These are phyloP conservation scores for Saitozyma podzolica DNA, from an alignment of 768 basidiomycete genomes.

Conservation along the genomic window DNA sequence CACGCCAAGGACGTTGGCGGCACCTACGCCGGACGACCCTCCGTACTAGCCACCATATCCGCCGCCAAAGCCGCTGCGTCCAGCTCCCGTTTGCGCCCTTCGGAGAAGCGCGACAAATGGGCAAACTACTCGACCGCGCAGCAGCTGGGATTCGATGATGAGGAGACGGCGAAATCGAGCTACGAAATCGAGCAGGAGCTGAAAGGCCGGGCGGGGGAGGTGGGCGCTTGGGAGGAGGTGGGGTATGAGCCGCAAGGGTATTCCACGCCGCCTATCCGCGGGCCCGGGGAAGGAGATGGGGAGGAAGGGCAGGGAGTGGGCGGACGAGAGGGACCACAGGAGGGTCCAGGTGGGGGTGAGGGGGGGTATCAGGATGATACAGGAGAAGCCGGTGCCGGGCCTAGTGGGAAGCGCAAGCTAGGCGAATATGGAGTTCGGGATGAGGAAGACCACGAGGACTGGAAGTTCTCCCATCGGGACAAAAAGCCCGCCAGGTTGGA, in stretches of 20 bases:
- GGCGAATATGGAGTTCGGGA: slow-evolving; percentile 21
- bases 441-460: slow-evolving; percentile 32
- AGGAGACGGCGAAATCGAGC: slow-evolving; percentile 66
- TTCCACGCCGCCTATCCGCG: slow-evolving; percentile 4
- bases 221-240: slow-evolving; percentile 25
- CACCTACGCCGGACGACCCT: slow-evolving; percentile 51
- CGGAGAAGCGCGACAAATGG: slow-evolving; percentile 55
- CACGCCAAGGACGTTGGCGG: slow-evolving; percentile 67
- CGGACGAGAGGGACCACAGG: not conserved
- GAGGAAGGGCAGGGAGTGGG: slow-evolving; percentile 7
- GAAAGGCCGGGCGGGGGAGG: slow-evolving; percentile 22
- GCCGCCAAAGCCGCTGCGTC: slow-evolving; percentile 50
- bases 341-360: not conserved
- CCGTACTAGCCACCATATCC: not conserved
- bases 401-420: slow-evolving; percentile 17
- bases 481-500: slow-evolving; percentile 62
- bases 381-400: slow-evolving; percentile 1
- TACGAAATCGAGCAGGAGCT: slow-evolving; percentile 61
- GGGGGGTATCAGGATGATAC: too few relatives aligned
- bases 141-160: slow-evolving; percentile 76
- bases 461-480: slow-evolving; percentile 64
- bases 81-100: slow-evolving; percentile 55
- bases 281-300: not conserved
- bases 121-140: slow-evolving; percentile 86
- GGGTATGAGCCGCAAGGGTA: slow-evolving; percentile 12